Evolutionary conservation across 1,284 basidiomycete species (phyloP), one percentile per base, ranked within the genome.

Genomic region (Earliella scabrosa): DNA sequence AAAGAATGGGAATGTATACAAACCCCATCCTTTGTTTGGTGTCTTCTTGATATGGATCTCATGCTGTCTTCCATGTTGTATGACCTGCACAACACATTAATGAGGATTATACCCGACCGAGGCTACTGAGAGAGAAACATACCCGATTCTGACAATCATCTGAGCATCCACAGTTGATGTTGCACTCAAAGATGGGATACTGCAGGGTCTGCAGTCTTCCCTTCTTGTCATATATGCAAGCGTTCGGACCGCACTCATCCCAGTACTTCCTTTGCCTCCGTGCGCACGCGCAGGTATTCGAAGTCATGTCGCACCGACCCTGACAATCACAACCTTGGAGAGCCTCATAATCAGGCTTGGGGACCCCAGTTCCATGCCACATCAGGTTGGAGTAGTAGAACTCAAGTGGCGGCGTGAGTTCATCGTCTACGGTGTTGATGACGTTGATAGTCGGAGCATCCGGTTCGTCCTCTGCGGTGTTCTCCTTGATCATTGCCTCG

Each of bases 171-270:
- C 95, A 97, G 14, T 85, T 75, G 40, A 83, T 85, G 65, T 95
- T 93, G 70, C 95, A 97, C 71, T 97, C 95, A 66, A 92, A 93
- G 32, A 96, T 87, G 0, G 93, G 88, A 50, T 82, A 82, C 7
- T 79, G 78, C 11, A 72, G 65, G 8, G 63, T 47, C 62, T 80
- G 83, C 32, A 93, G 66, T 23, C 72, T 71, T 10, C 87, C 87
- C 52, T 77, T 77, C 48, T 71, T 70, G 60, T 90, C 81, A 66
- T 93, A 95, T 16, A 82, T 73, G 66, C 93, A 94, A 1, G 86
- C 87, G 8, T 68, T 50, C 32, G 68, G 69, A 54, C 29, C 29
- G 13, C 7, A 31, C 29, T 67, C 10, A 50, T 66, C 16, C 70
- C 68, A 61, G 21, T 77, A 83, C 35, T 74, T 55, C 39, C 74